Percentiles rank a stretch among this genome's conserved stretches.
phyloP scores from a whole-genome alignment of 208 protist species.

The Acanthamoeba triangularis region DNA sequence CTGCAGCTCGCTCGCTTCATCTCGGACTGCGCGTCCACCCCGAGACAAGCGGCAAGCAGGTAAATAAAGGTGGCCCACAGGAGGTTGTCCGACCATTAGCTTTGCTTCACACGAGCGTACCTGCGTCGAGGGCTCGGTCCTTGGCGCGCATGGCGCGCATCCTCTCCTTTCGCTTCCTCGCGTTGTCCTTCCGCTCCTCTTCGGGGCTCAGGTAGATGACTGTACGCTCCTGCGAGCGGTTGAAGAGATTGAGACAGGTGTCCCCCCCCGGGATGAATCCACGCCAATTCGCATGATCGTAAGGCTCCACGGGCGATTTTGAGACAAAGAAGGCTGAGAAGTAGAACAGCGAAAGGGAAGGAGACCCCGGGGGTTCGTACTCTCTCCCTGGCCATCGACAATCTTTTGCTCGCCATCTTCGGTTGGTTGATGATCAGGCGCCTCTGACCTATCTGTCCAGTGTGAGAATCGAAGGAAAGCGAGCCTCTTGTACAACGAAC shows the following conservation, averaged over 20 bases:
- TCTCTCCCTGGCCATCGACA: neutral
- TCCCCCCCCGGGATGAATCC: too few relatives aligned
- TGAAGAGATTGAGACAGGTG: neutral
- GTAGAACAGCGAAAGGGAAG: neutral
- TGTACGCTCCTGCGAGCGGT: neutral
- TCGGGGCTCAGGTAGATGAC: neutral
- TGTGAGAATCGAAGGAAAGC: too few relatives aligned
- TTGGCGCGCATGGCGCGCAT: neutral
- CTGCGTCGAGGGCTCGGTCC: neutral
- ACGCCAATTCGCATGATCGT: neutral
- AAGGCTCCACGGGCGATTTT: neutral
- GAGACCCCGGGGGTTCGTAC: neutral
- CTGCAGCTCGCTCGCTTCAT: slow-evolving; percentile 12
- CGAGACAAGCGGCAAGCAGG: neutral
- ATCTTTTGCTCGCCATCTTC: neutral
- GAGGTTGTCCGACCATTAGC: neutral
- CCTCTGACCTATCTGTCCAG: too few relatives aligned
- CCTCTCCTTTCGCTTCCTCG: slow-evolving; percentile 17
- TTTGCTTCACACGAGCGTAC: neutral
- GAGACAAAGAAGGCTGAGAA: neutral
- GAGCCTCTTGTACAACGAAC: too few relatives aligned
- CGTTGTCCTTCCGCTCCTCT: neutral
- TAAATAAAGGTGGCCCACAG: neutral
- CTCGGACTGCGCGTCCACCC: neutral
- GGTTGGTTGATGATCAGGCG: neutral